Conservation (phyloP, 306 rosid genomes). For the Pyrus bretschneideri region DNA sequence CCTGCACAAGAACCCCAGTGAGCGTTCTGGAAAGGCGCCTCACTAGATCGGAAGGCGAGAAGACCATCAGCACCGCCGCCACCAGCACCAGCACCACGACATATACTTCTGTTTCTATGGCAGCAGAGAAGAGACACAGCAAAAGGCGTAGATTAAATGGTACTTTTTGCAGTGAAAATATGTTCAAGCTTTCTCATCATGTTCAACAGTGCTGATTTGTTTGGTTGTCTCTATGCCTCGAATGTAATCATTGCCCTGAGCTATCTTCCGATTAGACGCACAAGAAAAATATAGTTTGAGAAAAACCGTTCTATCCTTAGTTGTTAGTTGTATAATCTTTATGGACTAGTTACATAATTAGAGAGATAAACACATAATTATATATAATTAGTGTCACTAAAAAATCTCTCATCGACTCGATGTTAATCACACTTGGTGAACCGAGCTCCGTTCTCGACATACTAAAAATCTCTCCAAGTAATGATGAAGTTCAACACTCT, state of each 20-base stretch:
- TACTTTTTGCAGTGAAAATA: slow-evolving; percentile 7
- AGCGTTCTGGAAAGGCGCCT: slow-evolving; percentile 30
- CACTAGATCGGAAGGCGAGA: slow-evolving; percentile 14
- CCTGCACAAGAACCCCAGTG: slow-evolving; percentile 36
- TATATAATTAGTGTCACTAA: no score
- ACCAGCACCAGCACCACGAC: background rate
- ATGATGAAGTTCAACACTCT: no score
- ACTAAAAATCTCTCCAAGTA: no score
- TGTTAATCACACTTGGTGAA: no score
- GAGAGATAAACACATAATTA: no score
- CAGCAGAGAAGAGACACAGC: slow-evolving; percentile 5
- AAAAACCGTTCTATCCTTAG: no score
- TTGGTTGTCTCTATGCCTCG: background rate
- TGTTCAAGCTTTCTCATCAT: slow-evolving; percentile 13
- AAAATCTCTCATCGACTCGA: no score
- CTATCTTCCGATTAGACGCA: no score
- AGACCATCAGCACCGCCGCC: background rate
- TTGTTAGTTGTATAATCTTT: no score
- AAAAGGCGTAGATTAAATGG: slow-evolving; percentile 10
- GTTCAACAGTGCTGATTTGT: slow-evolving; percentile 4
- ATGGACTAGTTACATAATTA: no score
- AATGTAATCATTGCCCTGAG: background rate
- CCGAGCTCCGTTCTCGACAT: no score
- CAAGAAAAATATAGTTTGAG: no score
- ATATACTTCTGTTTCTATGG: slow-evolving; percentile 7